Evolutionary conservation across 2,329 filamentous ascomycete genomes (phyloP).

Genomic region (Exophiala sp.): DNA sequence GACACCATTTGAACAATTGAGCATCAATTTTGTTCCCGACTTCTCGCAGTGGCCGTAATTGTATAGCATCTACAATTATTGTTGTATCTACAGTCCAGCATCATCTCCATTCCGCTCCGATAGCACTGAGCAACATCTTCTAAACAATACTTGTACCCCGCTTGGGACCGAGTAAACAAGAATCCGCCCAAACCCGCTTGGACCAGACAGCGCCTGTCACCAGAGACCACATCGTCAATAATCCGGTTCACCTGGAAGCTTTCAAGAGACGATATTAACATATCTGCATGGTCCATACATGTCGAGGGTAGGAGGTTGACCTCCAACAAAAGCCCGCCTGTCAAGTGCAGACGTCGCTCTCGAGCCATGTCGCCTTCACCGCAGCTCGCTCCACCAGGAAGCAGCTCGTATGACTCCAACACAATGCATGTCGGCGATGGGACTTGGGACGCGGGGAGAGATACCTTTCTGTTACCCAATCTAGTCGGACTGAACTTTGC

Average conservation of each 20-base stretch:
- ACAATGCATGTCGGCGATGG: slow-evolving; percentile 61
- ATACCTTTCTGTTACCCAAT: slow-evolving; percentile 60
- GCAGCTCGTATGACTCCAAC: slow-evolving; percentile 56
- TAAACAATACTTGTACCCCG: slow-evolving; percentile 1
- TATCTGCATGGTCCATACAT: slow-evolving; percentile 19
- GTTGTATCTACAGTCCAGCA: background rate
- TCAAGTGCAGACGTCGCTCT: slow-evolving; percentile 1
- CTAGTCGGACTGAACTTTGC: slow-evolving; percentile 59
- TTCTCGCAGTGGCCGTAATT: too few species aligned
- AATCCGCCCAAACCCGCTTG: background rate
- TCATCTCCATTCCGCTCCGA: background rate
- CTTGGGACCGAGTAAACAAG: slow-evolving; percentile 14
- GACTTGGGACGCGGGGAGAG: slow-evolving; percentile 57
- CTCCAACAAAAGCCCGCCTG: slow-evolving; percentile 17
- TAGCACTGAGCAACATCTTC: background rate
- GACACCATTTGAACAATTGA: too few species aligned
- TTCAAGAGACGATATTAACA: background rate
- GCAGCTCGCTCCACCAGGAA: slow-evolving; percentile 52
- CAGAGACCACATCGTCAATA: background rate
- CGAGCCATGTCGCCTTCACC: slow-evolving; percentile 35
- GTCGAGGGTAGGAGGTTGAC: slow-evolving; percentile 20
- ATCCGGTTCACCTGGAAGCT: background rate
- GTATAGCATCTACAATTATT: background rate
- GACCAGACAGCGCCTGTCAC: background rate
- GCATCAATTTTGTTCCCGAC: too few species aligned